phyloP scores from a whole-genome alignment of 2,329 filamentous ascomycete species.

The Pseudogymnoascus pannorum region DNA sequence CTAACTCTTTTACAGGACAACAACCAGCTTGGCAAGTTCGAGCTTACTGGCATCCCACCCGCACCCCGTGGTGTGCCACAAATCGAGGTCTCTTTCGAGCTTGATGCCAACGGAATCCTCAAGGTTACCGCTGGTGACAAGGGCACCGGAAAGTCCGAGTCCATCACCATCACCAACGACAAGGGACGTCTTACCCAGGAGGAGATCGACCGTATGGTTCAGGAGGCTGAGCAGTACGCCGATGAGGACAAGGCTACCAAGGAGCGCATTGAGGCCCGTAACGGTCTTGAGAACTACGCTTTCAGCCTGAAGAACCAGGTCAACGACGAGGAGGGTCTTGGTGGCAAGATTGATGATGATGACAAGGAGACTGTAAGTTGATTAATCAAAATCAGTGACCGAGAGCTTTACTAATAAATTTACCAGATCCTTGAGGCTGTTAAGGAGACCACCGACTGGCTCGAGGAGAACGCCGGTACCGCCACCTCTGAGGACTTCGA shows the following conservation, averaged over 20 bases:
- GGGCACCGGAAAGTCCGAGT: conserved; percentile 95
- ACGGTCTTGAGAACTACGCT: conserved; percentile 97
- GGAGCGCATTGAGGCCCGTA: conserved; percentile 93
- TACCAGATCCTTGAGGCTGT: conserved; percentile 76
- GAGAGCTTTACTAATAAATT: conserved; percentile 30
- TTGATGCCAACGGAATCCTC: conserved; percentile 97
- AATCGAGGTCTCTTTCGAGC: conserved; percentile 96
- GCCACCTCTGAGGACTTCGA: conserved; percentile 92
- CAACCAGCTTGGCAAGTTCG: conserved; percentile 96
- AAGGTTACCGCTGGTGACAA: conserved; percentile 95
- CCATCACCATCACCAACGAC: conserved; percentile 98
- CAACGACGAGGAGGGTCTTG: conserved; percentile 92
- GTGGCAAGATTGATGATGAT: conserved; percentile 96
- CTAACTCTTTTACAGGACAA: conserved; percentile 49
- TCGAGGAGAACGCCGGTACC: conserved; percentile 84
- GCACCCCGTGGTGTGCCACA: conserved; percentile 94
- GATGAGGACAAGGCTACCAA: conserved; percentile 98
- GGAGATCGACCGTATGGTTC: conserved; percentile 98
- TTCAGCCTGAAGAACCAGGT: conserved; percentile 99
- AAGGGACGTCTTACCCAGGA: conserved; percentile 95
- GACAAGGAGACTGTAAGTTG: conserved; percentile 86
- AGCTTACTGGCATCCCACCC: conserved; percentile 90
- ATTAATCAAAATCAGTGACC: background rate
- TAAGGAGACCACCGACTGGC: conserved; percentile 96
- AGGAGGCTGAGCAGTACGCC: conserved; percentile 96